A percentile compares a stretch with the other conserved stretches of the same genome.
Evolutionary conservation across 768 basidiomycete species (phyloP).

Genomic region (Lactarius deliciosus): DNA sequence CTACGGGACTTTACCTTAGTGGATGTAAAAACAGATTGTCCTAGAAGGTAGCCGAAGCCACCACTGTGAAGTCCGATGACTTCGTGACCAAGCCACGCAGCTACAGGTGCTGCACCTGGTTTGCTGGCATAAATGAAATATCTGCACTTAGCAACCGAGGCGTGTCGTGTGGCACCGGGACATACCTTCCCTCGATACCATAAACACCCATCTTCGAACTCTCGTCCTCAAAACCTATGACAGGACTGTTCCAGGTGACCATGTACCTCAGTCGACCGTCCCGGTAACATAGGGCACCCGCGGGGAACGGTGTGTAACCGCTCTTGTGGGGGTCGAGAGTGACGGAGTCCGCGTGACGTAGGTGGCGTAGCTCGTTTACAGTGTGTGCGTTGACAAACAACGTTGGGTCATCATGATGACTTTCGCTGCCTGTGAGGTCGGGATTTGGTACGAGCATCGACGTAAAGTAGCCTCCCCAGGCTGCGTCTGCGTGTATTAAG

Average conservation of each 20-base stretch:
- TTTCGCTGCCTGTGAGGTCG: neutral
- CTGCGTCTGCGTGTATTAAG: conserved; percentile 45
- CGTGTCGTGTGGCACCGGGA: neutral
- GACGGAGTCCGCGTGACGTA: conserved; percentile 39
- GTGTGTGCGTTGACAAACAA: conserved; percentile 36
- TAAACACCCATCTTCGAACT: conserved; percentile 42
- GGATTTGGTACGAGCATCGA: conserved; percentile 34
- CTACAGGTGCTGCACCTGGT: conserved; percentile 45
- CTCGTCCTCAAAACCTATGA: conserved; percentile 35
- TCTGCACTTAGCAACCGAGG: neutral
- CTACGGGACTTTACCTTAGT: conserved; percentile 35
- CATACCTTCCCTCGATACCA: conserved; percentile 49
- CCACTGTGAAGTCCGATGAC: conserved; percentile 43
- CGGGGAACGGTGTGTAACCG: conserved; percentile 46
- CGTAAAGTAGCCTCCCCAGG: conserved; percentile 50
- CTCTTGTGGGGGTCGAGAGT: conserved; percentile 47
- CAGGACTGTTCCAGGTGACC: conserved; percentile 40
- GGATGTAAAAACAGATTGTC: conserved; percentile 40
- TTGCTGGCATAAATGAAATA: conserved; percentile 37
- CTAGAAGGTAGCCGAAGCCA: conserved; percentile 43
- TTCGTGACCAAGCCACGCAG: conserved; percentile 40
- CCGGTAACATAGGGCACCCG: conserved; percentile 43
- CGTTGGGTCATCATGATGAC: conserved; percentile 30
- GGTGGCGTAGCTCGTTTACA: conserved; percentile 34
- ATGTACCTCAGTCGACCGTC: conserved; percentile 41